These are phyloP conservation scores for Gremmenia infestans DNA, from an alignment of 2,329 filamentous ascomycete genomes.

Conservation along the genomic window DNA sequence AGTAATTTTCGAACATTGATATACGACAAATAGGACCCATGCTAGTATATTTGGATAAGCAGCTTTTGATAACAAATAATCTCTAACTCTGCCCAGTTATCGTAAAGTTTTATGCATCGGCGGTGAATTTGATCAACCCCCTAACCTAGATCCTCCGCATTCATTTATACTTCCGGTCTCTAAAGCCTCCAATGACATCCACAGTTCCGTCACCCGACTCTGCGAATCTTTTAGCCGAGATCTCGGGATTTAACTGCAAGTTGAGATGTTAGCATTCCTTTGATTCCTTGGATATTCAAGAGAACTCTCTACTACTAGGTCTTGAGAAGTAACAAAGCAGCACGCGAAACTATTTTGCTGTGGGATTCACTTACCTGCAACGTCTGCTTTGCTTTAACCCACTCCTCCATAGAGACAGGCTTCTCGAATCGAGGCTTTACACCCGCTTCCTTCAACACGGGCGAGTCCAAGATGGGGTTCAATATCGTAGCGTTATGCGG, in stretches of 20 bases:
- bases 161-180: constrained; percentile 27
- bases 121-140: background rate
- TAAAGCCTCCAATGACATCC: constrained; percentile 34
- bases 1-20: too few species aligned
- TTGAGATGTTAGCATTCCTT: background rate
- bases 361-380: constrained; percentile 28
- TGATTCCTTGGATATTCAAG: background rate
- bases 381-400: constrained; percentile 37
- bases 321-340: background rate
- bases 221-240: constrained; percentile 33
- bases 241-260: constrained; percentile 1
- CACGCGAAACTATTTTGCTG: too few species aligned
- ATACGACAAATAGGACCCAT: too few species aligned
- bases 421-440: constrained; percentile 33
- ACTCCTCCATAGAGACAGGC: constrained; percentile 41
- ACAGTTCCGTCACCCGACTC: constrained; percentile 34
- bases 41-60: too few species aligned
- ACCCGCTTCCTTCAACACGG: constrained; percentile 27
- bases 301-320: background rate
- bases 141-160: background rate
- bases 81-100: too few species aligned
- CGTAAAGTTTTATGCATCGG: background rate
- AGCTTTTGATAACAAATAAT: too few species aligned
- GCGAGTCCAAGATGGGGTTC: constrained; percentile 29
- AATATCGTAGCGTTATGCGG: constrained; percentile 25